Conservation (phyloP, 2,329 filamentous ascomycete species). For the Alternaria longipes region DNA sequence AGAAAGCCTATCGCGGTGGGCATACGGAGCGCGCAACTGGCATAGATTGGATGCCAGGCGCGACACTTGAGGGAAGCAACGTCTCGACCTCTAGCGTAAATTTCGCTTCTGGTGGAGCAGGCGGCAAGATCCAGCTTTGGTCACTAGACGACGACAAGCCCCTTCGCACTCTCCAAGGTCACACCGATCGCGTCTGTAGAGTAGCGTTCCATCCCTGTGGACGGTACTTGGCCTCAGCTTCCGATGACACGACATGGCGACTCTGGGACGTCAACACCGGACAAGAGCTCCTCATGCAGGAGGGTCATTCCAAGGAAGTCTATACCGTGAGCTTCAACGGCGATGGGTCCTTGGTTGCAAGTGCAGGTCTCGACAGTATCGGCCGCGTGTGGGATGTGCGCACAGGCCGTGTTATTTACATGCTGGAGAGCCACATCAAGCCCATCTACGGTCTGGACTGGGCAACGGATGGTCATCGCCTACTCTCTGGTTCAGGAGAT, state of each 20-base stretch:
- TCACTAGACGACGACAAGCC: constrained; percentile 87
- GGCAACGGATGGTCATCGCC: constrained; percentile 88
- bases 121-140: constrained; percentile 90
- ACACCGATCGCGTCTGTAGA: constrained; percentile 86
- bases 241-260: constrained; percentile 95
- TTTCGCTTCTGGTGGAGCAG: constrained; percentile 88
- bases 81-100: constrained; percentile 80
- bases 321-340: constrained; percentile 89
- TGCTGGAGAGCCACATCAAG: constrained; percentile 90
- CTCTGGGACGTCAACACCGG: constrained; percentile 92
- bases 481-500: constrained; percentile 90
- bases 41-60: constrained; percentile 86
- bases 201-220: constrained; percentile 96
- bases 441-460: constrained; percentile 95
- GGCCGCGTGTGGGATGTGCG: constrained; percentile 95
- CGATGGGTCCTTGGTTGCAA: constrained; percentile 89
- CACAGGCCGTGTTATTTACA: constrained; percentile 93
- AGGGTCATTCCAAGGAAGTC: constrained; percentile 93
- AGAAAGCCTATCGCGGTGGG: constrained; percentile 74
- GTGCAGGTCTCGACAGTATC: constrained; percentile 92
- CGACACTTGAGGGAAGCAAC: constrained; percentile 75
- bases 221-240: constrained; percentile 87
- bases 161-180: constrained; percentile 80
- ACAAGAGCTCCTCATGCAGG: constrained; percentile 85
- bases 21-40: constrained; percentile 92